These are phyloP conservation scores for Pseudocercospora fuligena DNA, from an alignment of 2,329 filamentous ascomycete genomes.

Conservation along the genomic window DNA sequence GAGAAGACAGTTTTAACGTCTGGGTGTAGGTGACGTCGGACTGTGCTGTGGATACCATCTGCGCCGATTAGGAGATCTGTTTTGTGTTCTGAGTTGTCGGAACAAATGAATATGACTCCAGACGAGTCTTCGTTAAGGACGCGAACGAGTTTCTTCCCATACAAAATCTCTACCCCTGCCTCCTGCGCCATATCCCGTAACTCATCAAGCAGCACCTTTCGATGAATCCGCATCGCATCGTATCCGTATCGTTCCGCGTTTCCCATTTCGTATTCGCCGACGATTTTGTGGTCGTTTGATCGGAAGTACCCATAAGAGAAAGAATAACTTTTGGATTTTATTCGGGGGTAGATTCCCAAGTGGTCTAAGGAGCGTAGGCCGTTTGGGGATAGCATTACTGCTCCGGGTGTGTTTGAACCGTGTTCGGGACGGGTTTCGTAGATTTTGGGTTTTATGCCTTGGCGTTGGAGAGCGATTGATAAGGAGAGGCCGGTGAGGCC, in stretches of 20 bases:
- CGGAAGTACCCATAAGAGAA: neutral
- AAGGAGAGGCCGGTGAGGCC: neutral
- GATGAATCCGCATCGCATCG: neutral
- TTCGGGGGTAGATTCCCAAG: neutral
- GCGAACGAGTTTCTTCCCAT: neutral
- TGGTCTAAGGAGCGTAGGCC: neutral
- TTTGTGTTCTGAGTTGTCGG: conserved; percentile 10
- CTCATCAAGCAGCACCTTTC: neutral
- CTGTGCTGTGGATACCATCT: conserved; percentile 22
- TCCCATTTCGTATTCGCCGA: neutral
- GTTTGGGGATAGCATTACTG: neutral
- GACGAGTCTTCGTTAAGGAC: neutral
- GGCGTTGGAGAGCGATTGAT: neutral
- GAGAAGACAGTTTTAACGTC: neutral
- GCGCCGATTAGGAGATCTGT: conserved; percentile 24
- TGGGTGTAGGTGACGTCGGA: conserved; percentile 8
- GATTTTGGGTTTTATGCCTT: neutral
- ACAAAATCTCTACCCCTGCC: neutral
- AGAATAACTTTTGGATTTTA: neutral
- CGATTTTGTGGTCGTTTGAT: neutral
- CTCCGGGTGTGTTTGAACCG: neutral
- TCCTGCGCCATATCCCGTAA: neutral
- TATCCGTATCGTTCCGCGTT: neutral
- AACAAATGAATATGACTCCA: conserved; percentile 1
- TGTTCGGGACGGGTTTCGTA: neutral